phyloP scores from a whole-genome alignment of 2,329 filamentous ascomycete species.

The Fusarium heterosporum region DNA sequence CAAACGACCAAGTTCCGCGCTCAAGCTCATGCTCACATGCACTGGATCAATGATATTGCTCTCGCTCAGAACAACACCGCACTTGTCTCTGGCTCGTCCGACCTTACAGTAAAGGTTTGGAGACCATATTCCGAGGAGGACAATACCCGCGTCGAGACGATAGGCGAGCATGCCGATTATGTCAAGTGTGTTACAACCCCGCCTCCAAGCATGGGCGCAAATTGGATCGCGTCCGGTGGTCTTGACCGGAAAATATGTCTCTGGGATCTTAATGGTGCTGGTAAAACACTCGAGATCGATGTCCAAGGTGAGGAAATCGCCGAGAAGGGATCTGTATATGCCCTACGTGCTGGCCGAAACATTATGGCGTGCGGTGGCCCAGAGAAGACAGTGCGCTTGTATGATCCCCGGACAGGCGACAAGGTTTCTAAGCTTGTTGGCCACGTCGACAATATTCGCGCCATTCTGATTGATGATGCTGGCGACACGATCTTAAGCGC shows the following conservation, averaged over 20 bases:
- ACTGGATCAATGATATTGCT: constrained; percentile 95
- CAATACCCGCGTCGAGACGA: constrained; percentile 69
- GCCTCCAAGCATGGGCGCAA: constrained; percentile 66
- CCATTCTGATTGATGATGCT: constrained; percentile 88
- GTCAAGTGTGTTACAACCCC: constrained; percentile 93
- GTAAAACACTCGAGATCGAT: constrained; percentile 88
- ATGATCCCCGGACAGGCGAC: constrained; percentile 90
- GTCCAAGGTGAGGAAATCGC: constrained; percentile 83
- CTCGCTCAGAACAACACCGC: constrained; percentile 82
- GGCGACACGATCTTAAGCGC: constrained; percentile 94
- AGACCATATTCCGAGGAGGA: constrained; percentile 74
- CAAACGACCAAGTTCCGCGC: constrained; percentile 68
- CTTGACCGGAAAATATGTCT: constrained; percentile 91
- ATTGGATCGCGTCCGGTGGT: constrained; percentile 94
- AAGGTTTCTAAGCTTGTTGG: constrained; percentile 96
- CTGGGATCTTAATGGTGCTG: constrained; percentile 91
- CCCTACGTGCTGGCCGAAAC: constrained; percentile 81
- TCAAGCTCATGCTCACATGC: constrained; percentile 82
- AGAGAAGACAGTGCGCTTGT: constrained; percentile 90
- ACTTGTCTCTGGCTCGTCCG: constrained; percentile 91
- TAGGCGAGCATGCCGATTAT: constrained; percentile 95
- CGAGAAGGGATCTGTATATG: constrained; percentile 96
- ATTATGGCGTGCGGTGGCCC: constrained; percentile 93
- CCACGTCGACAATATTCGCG: constrained; percentile 93
- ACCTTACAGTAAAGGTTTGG: constrained; percentile 94